Percentiles rank a stretch among this genome's conserved stretches.
phyloP scores from a whole-genome alignment of 305 asterid species.

The Solanum chacoense region DNA sequence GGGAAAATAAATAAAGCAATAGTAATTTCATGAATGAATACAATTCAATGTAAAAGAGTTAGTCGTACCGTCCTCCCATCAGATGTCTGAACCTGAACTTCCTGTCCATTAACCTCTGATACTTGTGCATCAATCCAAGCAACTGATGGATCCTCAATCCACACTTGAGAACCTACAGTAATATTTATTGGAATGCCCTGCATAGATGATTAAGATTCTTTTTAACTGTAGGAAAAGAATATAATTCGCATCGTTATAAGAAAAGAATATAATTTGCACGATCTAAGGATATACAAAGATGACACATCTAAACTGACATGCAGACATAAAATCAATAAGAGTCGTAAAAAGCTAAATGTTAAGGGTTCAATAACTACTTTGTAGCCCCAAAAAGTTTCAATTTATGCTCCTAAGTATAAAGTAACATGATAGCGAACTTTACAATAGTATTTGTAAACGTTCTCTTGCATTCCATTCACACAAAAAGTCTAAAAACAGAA shows the following conservation, averaged over 20 bases:
- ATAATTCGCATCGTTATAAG: neutral
- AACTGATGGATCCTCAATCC: slow-evolving; percentile 67
- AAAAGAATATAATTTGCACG: neutral
- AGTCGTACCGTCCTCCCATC: slow-evolving; percentile 57
- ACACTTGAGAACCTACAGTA: slow-evolving; percentile 71
- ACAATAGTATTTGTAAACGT: neutral
- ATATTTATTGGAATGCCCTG: slow-evolving; percentile 69
- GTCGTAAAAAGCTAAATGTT: neutral
- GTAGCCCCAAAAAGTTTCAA: neutral
- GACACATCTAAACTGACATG: neutral
- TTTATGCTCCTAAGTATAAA: neutral
- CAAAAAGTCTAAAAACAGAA: neutral
- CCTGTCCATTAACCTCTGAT: slow-evolving; percentile 44
- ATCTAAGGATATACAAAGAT: neutral
- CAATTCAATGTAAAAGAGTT: neutral
- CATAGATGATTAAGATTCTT: slow-evolving; percentile 6
- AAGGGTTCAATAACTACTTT: neutral
- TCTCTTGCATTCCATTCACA: neutral
- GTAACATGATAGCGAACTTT: neutral
- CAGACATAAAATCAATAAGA: neutral
- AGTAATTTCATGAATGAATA: neutral
- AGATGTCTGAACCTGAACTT: slow-evolving; percentile 49
- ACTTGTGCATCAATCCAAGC: slow-evolving; percentile 78
- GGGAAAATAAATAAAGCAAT: neutral
- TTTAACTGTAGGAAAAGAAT: neutral